Base-by-base conservation (phyloP, 805 yeast species). In the Starmera dryadoides region DNA sequence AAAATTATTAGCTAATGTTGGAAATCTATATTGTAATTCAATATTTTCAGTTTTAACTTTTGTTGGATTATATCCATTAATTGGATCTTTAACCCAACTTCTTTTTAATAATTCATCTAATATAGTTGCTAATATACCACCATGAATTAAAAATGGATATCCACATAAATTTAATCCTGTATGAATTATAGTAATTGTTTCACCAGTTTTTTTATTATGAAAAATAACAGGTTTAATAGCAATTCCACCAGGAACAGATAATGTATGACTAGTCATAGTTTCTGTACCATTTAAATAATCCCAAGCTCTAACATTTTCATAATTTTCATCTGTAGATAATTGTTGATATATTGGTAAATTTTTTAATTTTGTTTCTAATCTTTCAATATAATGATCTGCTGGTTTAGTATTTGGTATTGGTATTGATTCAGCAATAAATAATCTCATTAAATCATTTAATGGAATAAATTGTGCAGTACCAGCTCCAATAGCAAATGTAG, bases 61-160 rank as follows among this genome's bases (percentile, higher is more conserved):
- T 18, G 56, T 54, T 10, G 66, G 60, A 30, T 63, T 69, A 34
- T 69, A 74, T 17, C 70, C 70, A 26, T 48, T 45, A 28, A 49
- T 50, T 25, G 41, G 65, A 51, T 45, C 54, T 28, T 43, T 48
- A 38, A 40, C 66, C 39, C 54, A 76, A 41, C 71, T 65, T 38
- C 80, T 69, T 46, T 79, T 79, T 62, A 81, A 72, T 6, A 83
- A 71, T 48, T 88, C 95, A 52, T 86, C 93, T 39, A 87, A 62
- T 1, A 88, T 63, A 0, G 94, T 80, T 8, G 89, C 94, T 23
- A 88, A 56, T 22, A 89, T 75, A 0, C 97, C 97, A 4, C 97
- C 97, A 55, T 88, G 97, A 3, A 86, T 73, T 16, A 89, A 62
- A 49, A 86, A 81, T 2, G 96, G 97, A 55, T 82, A 88, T 1